These are phyloP conservation scores for Trametes versicolor DNA, from an alignment of 1,284 basidiomycete genomes.

Conservation along the genomic window DNA sequence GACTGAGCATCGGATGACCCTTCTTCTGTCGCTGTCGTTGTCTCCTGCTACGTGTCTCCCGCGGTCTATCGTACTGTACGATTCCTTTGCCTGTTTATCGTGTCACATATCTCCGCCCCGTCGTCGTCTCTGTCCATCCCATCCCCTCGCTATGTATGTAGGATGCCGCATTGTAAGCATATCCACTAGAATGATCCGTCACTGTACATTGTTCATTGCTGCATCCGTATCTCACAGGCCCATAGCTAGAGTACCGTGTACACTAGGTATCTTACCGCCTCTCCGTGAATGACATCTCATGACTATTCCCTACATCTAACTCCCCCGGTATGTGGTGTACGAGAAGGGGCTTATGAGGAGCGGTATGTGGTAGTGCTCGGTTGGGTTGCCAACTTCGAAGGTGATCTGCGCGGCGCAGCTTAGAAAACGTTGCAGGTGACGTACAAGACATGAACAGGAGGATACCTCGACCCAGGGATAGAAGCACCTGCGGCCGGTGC, in stretches of 20 bases:
- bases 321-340: constrained; percentile 93
- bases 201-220: constrained; percentile 31
- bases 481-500: constrained; percentile 71
- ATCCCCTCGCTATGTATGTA: constrained; percentile 19
- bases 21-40: background rate
- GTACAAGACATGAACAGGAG: background rate
- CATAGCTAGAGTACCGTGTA: constrained; percentile 31
- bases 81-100: constrained; percentile 4
- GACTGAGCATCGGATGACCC: constrained; percentile 61
- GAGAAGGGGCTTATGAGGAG: constrained; percentile 92
- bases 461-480: constrained; percentile 89
- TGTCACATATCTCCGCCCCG: constrained; percentile 15
- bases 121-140: no score
- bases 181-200: constrained; percentile 18
- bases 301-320: constrained; percentile 52
- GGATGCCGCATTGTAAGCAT: constrained; percentile 24
- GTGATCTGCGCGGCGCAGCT: constrained; percentile 65
- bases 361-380: constrained; percentile 92
- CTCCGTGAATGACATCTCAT: constrained; percentile 5
- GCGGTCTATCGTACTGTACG: constrained; percentile 10
- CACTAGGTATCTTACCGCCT: constrained; percentile 21
- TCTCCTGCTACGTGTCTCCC: background rate
- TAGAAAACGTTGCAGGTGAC: constrained; percentile 12
- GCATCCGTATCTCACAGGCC: constrained; percentile 20
- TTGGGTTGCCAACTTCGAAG: constrained; percentile 74